These are phyloP conservation scores for Taphrina populina DNA, from an alignment of 1,139 yeast species.

Conservation along the genomic window DNA sequence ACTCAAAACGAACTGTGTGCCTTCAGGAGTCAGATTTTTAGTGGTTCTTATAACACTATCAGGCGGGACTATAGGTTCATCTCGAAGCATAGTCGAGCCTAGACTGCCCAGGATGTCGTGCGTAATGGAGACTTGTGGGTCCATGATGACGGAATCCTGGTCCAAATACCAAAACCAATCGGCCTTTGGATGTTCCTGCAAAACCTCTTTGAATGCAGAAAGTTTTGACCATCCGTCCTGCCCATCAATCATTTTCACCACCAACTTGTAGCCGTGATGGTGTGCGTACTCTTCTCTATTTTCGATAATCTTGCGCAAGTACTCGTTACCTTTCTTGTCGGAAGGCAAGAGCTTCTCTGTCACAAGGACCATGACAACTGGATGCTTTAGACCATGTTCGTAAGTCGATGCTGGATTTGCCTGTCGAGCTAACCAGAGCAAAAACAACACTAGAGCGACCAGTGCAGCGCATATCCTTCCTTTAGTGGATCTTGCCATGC, in stretches of 20 bases:
- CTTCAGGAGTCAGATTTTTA: constrained; percentile 56
- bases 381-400: too few relatives aligned
- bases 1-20: constrained; percentile 61
- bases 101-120: constrained; percentile 59
- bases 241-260: not conserved
- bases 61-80: constrained; percentile 68
- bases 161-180: constrained; percentile 84
- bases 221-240: constrained; percentile 58
- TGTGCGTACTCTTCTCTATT: constrained; percentile 83
- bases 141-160: constrained; percentile 66
- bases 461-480: not conserved
- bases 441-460: not conserved
- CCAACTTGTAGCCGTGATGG: constrained; percentile 49
- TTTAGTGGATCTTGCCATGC: not conserved
- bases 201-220: constrained; percentile 68
- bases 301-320: constrained; percentile 65
- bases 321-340: constrained; percentile 53
- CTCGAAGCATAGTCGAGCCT: constrained; percentile 59
- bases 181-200: constrained; percentile 81
- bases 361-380: constrained; percentile 74
- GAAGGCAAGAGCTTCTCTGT: constrained; percentile 62
- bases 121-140: constrained; percentile 57
- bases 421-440: not conserved
- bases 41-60: constrained; percentile 70
- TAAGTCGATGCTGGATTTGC: too few relatives aligned